A percentile compares a stretch with the other conserved stretches of the same genome.
Evolutionary conservation across 805 yeast species (phyloP).

Genomic region (Candida bentonensis): DNA sequence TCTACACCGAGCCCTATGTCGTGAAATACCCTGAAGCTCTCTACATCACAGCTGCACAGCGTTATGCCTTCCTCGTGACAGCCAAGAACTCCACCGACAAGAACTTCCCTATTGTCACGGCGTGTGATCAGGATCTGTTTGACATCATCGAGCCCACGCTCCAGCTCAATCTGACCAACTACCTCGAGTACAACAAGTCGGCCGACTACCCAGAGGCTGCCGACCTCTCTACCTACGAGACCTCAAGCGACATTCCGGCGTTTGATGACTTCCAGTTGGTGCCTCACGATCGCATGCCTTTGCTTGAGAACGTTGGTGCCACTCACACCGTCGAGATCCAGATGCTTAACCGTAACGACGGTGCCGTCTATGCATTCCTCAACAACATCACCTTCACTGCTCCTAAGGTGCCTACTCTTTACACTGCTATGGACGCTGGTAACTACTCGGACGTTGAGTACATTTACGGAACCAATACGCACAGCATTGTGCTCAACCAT

Average conservation of each 20-base stretch:
- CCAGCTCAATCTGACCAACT: conserved; percentile 49
- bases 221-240: conserved; percentile 10
- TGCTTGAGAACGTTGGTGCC: conserved; percentile 51
- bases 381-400: conserved; percentile 65
- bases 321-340: conserved; percentile 54
- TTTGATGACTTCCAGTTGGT: conserved; percentile 68
- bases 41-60: conserved; percentile 83
- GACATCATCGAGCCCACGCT: conserved; percentile 58
- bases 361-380: conserved; percentile 93
- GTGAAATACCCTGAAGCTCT: conserved; percentile 37
- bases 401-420: conserved; percentile 78
- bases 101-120: conserved; percentile 74
- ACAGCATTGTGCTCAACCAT: conserved; percentile 55
- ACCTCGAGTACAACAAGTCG: conserved; percentile 39
- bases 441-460: conserved; percentile 34
- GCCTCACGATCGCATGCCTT: conserved; percentile 44
- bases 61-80: conserved; percentile 65
- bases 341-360: conserved; percentile 77
- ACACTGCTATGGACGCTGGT: conserved; percentile 58
- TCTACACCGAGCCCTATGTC: conserved; percentile 51
- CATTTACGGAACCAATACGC: conserved; percentile 75
- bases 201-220: conserved; percentile 27
- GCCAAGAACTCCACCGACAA: conserved; percentile 49
- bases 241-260: conserved; percentile 32
- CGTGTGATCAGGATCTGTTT: conserved; percentile 70